Conservation (phyloP, 139 green algal species). For the Asterochloris sp. region DNA sequence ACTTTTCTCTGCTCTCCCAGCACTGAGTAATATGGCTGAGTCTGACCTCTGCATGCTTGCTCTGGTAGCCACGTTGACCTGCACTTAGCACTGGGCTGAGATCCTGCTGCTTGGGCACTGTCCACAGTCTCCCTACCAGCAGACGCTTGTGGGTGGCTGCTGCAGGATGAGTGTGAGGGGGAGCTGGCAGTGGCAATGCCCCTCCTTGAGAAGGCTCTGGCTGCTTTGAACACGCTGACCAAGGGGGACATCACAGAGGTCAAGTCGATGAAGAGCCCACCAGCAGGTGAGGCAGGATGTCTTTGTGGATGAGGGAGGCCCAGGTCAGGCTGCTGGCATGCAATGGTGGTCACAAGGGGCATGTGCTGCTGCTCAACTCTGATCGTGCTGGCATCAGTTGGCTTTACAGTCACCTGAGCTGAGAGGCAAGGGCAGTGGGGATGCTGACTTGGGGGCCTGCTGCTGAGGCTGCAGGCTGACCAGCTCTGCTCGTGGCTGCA, state of each 20-base stretch:
- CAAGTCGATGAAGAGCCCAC: slow-evolving; percentile 66
- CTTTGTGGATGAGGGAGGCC: background rate
- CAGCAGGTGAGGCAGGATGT: slow-evolving; percentile 13
- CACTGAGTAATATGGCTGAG: too few species aligned
- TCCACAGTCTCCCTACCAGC: too few species aligned
- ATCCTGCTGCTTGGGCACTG: too few species aligned
- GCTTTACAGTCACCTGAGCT: too few species aligned
- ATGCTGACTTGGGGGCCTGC: background rate
- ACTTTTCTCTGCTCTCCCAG: too few species aligned
- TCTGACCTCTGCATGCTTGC: too few species aligned
- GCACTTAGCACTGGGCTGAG: too few species aligned
- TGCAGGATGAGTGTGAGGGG: slow-evolving; percentile 64
- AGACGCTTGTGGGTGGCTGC: background rate
- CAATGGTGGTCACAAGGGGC: too few species aligned
- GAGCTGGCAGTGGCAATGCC: slow-evolving; percentile 72
- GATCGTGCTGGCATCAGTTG: background rate
- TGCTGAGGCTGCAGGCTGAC: too few species aligned
- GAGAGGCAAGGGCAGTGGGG: background rate
- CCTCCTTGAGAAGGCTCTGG: slow-evolving; percentile 67
- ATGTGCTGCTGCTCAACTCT: background rate
- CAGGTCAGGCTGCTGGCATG: too few species aligned
- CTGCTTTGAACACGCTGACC: slow-evolving; percentile 79
- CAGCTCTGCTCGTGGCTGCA: slow-evolving; percentile 16
- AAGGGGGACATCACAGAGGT: slow-evolving; percentile 72
- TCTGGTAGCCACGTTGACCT: too few species aligned